A percentile compares a stretch with the other conserved stretches of the same genome.
Evolutionary conservation across 305 asterid genomes (phyloP).

Genomic region (Petunia hybrid): DNA sequence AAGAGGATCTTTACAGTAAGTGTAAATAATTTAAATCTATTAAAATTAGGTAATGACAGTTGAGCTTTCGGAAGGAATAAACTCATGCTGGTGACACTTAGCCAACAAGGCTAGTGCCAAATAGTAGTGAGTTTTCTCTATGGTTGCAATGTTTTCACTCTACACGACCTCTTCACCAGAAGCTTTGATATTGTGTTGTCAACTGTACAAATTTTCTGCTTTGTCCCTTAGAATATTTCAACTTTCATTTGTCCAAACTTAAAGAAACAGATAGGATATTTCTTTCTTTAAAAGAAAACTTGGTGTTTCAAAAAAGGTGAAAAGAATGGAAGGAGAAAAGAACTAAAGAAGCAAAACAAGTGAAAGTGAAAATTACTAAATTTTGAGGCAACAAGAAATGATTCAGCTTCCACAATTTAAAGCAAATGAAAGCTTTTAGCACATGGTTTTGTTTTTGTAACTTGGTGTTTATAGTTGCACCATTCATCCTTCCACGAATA

Average conservation of each 20-base stretch:
- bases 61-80: not conserved
- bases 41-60: constrained; percentile 24
- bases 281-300: not conserved
- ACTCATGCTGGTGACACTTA: not conserved
- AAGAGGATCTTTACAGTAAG: too few relatives aligned
- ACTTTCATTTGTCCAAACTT: constrained; percentile 25
- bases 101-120: not conserved
- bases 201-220: not conserved
- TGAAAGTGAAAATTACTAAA: not conserved
- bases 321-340: not conserved
- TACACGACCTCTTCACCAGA: not conserved
- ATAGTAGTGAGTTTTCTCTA: not conserved
- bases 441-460: constrained; percentile 12
- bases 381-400: not conserved
- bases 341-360: not conserved
- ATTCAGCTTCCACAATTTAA: constrained; percentile 44
- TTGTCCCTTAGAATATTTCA: not conserved
- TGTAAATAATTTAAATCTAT: not conserved
- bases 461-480: not conserved
- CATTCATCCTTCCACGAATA: not conserved
- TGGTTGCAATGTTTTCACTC: not conserved
- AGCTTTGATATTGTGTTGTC: not conserved
- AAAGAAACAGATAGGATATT: constrained; percentile 32
- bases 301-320: not conserved
- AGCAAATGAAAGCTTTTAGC: constrained; percentile 4